A percentile compares a stretch with the other conserved stretches of the same genome.
Evolutionary conservation across 2,329 filamentous ascomycete genomes (phyloP).

Genomic region (Trichoderma sp.): DNA sequence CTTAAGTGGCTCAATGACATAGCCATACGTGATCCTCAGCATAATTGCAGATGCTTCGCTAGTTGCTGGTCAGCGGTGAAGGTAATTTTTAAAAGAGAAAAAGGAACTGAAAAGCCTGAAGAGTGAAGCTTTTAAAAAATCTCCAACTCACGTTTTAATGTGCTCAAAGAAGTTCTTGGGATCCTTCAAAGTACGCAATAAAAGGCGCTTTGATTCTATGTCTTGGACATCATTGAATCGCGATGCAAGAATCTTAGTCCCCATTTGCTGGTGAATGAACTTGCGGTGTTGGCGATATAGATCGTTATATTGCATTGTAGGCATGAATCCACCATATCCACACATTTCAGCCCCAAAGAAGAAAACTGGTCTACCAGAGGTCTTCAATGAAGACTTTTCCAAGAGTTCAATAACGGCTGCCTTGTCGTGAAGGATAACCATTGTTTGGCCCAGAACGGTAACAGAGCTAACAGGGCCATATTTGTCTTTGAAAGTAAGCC

Average conservation of each 20-base stretch:
- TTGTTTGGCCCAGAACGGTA: constrained; percentile 6
- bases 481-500: constrained; percentile 38
- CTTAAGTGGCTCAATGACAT: neutral
- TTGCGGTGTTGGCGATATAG: constrained; percentile 1
- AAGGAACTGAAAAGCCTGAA: neutral
- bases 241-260: neutral
- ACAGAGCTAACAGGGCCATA: constrained; percentile 27
- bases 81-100: neutral
- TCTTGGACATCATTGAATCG: constrained; percentile 20
- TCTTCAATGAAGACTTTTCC: constrained; percentile 6
- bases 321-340: constrained; percentile 26
- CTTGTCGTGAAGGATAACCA: constrained; percentile 19
- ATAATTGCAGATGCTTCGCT: constrained; percentile 1
- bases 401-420: neutral
- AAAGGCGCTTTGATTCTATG: constrained; percentile 19
- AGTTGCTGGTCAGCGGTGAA: neutral
- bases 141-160: constrained; percentile 20
- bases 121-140: neutral
- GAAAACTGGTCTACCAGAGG: constrained; percentile 1
- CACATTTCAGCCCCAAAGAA: constrained; percentile 26
- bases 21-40: constrained; percentile 5
- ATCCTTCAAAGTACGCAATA: constrained; percentile 9
- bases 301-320: constrained; percentile 9
- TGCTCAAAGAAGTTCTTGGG: constrained; percentile 16
- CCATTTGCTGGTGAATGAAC: constrained; percentile 16